Conservation (phyloP, 2,329 filamentous ascomycete species). For the Leptographium flavum region DNA sequence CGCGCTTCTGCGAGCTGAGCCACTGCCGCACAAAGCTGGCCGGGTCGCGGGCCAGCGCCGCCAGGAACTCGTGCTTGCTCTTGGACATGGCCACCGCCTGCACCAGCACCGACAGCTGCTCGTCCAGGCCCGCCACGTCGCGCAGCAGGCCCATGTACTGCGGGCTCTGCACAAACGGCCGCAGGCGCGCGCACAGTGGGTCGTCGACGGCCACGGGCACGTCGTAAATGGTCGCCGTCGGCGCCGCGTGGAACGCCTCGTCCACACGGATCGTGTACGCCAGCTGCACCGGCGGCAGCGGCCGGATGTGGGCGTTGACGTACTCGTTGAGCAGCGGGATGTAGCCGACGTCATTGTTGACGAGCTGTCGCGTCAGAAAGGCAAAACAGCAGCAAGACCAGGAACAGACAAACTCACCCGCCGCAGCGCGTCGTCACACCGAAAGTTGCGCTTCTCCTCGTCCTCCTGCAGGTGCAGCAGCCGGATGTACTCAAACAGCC, state of each 20-base stretch:
- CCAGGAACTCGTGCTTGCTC: constrained; percentile 81
- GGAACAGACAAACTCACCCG: constrained; percentile 37
- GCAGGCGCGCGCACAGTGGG: constrained; percentile 55
- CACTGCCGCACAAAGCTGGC: constrained; percentile 74
- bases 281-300: constrained; percentile 69
- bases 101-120: constrained; percentile 69
- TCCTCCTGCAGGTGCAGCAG: constrained; percentile 79
- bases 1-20: constrained; percentile 81
- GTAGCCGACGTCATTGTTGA: constrained; percentile 61
- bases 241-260: constrained; percentile 52
- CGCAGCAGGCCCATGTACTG: constrained; percentile 58
- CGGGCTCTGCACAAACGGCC: constrained; percentile 52
- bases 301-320: constrained; percentile 62
- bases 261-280: constrained; percentile 92
- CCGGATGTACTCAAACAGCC: constrained; percentile 90
- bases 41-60: constrained; percentile 64
- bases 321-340: constrained; percentile 78
- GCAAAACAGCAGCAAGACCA: neutral
- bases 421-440: constrained; percentile 72
- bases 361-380: constrained; percentile 36
- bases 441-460: constrained; percentile 84
- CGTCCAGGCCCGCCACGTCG: constrained; percentile 64
- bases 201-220: constrained; percentile 75
- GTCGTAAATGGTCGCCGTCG: constrained; percentile 77
- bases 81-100: constrained; percentile 76